phyloP scores from a whole-genome alignment of 306 rosid species.

The Cucumis melo region DNA sequence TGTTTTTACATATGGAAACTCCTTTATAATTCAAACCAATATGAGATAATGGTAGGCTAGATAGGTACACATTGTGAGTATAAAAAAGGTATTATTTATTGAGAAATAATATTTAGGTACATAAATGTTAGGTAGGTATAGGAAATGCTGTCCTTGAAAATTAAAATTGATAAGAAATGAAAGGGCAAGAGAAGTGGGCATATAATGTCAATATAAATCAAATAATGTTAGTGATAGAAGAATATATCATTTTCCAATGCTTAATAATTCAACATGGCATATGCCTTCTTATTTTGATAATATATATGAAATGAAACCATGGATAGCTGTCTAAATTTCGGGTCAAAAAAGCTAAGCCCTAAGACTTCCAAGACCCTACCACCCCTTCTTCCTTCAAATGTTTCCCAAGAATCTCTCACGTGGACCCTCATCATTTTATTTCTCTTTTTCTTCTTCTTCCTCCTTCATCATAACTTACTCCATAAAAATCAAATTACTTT shows the following conservation, averaged over 20 bases:
- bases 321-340: not conserved
- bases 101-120: not conserved
- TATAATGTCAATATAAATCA: not conserved
- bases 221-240: not conserved
- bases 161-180: not conserved
- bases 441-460: not conserved
- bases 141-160: not conserved
- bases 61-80: not conserved
- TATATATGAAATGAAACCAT: not conserved
- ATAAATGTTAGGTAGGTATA: not conserved
- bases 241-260: not conserved
- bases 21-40: not conserved
- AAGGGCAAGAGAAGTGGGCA: not conserved
- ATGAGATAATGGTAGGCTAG: not conserved
- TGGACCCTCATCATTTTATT: not conserved
- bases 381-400: not conserved
- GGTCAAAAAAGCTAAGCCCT: not conserved
- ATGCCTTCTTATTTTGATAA: not conserved
- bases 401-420: conserved; percentile 4
- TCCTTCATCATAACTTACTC: not conserved
- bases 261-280: not conserved
- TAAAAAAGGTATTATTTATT: not conserved
- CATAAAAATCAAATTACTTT: not conserved
- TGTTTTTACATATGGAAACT: too few relatives aligned
- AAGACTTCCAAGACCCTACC: not conserved